Conservation (phyloP, 768 basidiomycete species). For the Galerina sulciceps region DNA sequence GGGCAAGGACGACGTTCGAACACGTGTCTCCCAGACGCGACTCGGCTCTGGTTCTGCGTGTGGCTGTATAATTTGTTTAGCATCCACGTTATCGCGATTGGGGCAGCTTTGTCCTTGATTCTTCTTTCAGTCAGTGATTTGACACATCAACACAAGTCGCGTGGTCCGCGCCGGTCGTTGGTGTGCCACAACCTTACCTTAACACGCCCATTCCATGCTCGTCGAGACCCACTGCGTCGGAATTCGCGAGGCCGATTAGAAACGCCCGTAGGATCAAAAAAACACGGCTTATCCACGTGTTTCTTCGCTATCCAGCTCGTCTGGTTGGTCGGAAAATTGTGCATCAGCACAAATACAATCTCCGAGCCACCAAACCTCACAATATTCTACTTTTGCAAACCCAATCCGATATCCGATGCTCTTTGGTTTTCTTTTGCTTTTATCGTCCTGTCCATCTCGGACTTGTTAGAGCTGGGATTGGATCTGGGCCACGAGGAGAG, state of each 20-base stretch:
- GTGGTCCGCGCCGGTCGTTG: background rate
- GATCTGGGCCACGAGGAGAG: slow-evolving; percentile 14
- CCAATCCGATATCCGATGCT: slow-evolving; percentile 14
- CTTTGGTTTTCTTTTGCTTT: slow-evolving; percentile 7
- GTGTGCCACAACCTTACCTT: slow-evolving; percentile 1
- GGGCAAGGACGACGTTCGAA: slow-evolving; percentile 7
- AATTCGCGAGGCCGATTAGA: slow-evolving; percentile 7
- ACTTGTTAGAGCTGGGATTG: slow-evolving; percentile 19
- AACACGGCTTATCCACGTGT: slow-evolving; percentile 20
- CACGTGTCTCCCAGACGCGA: slow-evolving; percentile 27
- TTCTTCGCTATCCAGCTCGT: slow-evolving; percentile 9
- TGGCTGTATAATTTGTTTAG: background rate
- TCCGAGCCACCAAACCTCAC: slow-evolving; percentile 2
- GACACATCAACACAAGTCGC: background rate
- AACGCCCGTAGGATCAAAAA: background rate
- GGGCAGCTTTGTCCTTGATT: background rate
- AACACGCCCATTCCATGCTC: slow-evolving; percentile 18
- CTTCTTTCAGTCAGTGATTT: background rate
- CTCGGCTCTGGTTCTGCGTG: slow-evolving; percentile 2
- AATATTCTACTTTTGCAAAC: background rate
- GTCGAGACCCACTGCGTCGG: slow-evolving; percentile 13
- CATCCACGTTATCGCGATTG: slow-evolving; percentile 15
- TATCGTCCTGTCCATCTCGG: slow-evolving; percentile 16
- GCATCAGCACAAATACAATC: slow-evolving; percentile 7
- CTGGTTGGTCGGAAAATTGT: background rate